Evolutionary conservation across 2,329 filamentous ascomycete species (phyloP), one percentile per base, ranked within the genome.

Genomic region (Chaetomium sp.): DNA sequence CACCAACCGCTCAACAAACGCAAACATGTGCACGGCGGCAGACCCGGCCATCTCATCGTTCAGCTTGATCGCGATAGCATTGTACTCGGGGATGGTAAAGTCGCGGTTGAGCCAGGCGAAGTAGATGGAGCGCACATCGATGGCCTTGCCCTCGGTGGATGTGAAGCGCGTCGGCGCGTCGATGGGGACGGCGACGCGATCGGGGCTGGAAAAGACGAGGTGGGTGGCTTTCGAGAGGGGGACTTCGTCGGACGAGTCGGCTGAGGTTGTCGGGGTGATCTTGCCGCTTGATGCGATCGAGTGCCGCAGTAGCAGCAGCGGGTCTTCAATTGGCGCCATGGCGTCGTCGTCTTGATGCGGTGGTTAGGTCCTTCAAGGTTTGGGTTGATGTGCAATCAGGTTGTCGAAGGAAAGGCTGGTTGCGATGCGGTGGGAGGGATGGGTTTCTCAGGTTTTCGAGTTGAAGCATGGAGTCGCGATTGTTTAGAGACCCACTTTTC

Each of bases 61-160:
- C 55, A 97, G 79, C 63, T 85, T 79, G 65, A 88, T 85, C 11
- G 89, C 88, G 0, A 87, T 86, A 33, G 87, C 83, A 72, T 96
- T 94, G 79, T 97, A 97, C 65, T 95, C 90, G 9, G 89, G 88
- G 62, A 95, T 91, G 53, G 87, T 84, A 54, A 87, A 84, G 74
- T 97, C 92, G 71, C 91, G 90, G 74, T 96, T 95, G 66, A 89
- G 79, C 90, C 91, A 99, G 54, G 91, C 91, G 69, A 97, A 96
- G 76, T 92, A 96, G 72, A 96, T 92, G 70, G 88, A 94, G 68
- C 94, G 90, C 64, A 99, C 78, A 69, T 96, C 89, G 66, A 96
- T 85, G 4, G 87, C 79, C 48, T 82, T 79, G 65, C 59, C 59
- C 40, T 81, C 82, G 56, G 82, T 81, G n/a, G 89, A 91, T 58